Conservation (phyloP, 441 rosid species). For the Erysimum pusillum region DNA sequence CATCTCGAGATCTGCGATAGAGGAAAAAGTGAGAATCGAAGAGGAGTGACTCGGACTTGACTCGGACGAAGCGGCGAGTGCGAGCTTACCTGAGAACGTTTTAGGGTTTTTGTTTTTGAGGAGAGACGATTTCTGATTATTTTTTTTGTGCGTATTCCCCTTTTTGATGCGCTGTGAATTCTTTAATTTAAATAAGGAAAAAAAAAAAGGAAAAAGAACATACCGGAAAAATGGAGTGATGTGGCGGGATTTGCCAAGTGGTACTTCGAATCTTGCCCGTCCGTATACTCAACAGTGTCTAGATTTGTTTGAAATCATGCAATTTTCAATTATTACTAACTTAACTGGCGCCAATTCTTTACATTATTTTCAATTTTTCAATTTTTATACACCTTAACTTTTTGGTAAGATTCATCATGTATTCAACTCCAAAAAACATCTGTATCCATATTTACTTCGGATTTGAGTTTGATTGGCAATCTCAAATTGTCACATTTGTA, state of each 20-base stretch:
- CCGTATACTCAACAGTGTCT: no score
- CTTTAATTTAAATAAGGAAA: neutral
- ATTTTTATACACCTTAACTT: no score
- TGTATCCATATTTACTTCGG: no score
- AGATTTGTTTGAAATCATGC: neutral
- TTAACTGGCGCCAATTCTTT: no score
- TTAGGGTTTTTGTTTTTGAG: constrained; percentile 45
- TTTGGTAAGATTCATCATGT: no score
- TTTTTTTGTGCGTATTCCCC: neutral
- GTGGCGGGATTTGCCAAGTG: neutral
- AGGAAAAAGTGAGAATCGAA: constrained; percentile 33
- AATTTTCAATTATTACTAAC: no score
- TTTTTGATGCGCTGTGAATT: constrained; percentile 20
- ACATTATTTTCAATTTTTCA: no score
- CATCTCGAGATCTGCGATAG: constrained; percentile 62
- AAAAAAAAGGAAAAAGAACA: neutral
- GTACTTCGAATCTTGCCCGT: neutral
- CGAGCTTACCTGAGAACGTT: constrained; percentile 43
- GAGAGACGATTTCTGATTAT: constrained; percentile 39
- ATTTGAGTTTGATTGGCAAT: no score
- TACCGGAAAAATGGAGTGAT: neutral
- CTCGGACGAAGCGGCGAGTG: constrained; percentile 38
- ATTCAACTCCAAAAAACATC: no score
- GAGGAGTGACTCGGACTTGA: constrained; percentile 34
- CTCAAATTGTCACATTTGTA: no score